A percentile compares a stretch with the other conserved stretches of the same genome.
Conservation (phyloP, 176 grass and related monocot genomes). For the Lolium rigidum region DNA sequence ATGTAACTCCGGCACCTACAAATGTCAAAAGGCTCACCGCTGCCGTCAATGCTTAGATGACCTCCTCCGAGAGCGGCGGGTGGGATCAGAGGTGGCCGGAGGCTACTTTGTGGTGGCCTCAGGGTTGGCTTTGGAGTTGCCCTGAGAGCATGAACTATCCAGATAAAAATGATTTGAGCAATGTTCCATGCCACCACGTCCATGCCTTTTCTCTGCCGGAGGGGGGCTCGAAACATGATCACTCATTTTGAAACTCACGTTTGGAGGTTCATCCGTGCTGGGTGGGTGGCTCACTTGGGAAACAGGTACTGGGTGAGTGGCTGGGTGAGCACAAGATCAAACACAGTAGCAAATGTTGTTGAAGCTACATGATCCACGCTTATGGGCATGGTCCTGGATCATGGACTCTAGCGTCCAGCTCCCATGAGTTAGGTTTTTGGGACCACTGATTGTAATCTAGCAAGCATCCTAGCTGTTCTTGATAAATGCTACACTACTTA, state of each 20-base stretch:
- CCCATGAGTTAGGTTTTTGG: background rate
- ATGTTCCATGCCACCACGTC: background rate
- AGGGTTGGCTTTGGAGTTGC: too few relatives aligned
- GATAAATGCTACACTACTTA: conserved; percentile 14
- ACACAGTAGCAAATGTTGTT: background rate
- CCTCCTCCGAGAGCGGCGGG: too few relatives aligned
- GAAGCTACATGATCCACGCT: background rate
- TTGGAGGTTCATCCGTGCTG: too few relatives aligned
- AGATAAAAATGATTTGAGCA: background rate
- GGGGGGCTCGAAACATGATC: background rate
- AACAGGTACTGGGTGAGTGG: background rate
- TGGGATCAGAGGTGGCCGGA: too few relatives aligned
- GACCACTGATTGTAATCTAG: background rate
- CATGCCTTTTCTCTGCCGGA: too few relatives aligned
- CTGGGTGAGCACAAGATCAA: background rate
- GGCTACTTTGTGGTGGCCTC: too few relatives aligned
- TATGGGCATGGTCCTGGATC: conserved; percentile 7
- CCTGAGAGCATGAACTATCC: too few relatives aligned
- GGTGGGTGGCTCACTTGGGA: too few relatives aligned
- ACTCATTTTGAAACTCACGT: background rate
- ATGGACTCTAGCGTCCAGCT: background rate
- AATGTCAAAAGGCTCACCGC: too few relatives aligned
- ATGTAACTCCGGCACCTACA: too few relatives aligned
- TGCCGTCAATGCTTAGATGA: too few relatives aligned
- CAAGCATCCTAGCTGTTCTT: conserved; percentile 35